Evolutionary conservation across 2,329 filamentous ascomycete genomes (phyloP), one percentile per base, ranked within the genome.

Genomic region (Fusarium sp.): DNA sequence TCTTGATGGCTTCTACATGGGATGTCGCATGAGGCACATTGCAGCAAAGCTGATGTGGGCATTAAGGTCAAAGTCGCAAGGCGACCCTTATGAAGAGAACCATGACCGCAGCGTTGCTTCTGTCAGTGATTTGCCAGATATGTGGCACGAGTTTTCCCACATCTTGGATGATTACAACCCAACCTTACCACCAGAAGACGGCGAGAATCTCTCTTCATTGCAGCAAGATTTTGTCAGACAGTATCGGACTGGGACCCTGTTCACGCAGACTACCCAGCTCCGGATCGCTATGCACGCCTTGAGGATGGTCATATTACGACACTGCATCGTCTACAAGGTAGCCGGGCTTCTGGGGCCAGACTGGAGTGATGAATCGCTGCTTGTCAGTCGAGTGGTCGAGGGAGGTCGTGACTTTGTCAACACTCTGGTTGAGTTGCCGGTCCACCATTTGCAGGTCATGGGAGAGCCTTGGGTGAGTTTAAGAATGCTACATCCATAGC

Each of bases 401-500:
- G 43, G 23, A 48, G 43, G 43, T 2, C 43, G 14, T 10, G 43
- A 25, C 14, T 25, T 48, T 48, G 23, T 50, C 9, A n/a, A 8
- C 3, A 52, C 18, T 0, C 4, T 52, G 16, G n/a, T 27, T 11
- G 45, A 50, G 23, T n/a, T 52, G 2, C 48, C 48, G 18, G 5
- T 52, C 1, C 27, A 52, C 6, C 48, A 52, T 11, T 32, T 59
- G 37, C 35, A 39, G 2, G 41, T n/a, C 25, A 56, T 34, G 52
- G 52, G 52, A 56, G 52, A 32, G 3, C 52, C 30, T 23, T 35
- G 52, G 30, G 7, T 34, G 13, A 56, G 50, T 34, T 23, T 1
- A 32, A n/a, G 34, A 0, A 9, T 56, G 14, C 20, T 3, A 10
- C 0, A 18, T 23, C 14, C 1, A 2, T 34, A 10, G 5, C 3